A percentile compares a stretch with the other conserved stretches of the same genome.
phyloP scores from a whole-genome alignment of 2,329 filamentous ascomycete species.

The Berkeleyomyces rouxiae region DNA sequence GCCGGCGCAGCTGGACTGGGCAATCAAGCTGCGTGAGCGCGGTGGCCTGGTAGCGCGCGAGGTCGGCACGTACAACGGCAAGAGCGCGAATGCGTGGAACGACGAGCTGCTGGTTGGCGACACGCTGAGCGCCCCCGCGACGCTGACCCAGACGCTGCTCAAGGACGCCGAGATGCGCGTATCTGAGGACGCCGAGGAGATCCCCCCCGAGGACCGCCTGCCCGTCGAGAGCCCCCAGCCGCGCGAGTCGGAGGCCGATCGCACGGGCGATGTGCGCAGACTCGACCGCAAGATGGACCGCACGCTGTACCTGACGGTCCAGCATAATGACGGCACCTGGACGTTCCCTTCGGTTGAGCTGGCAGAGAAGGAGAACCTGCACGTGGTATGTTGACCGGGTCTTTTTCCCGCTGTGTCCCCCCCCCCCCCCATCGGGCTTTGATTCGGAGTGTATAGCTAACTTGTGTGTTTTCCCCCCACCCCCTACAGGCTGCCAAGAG shows the following conservation, averaged over 20 bases:
- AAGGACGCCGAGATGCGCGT: conserved; percentile 55
- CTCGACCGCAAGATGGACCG: conserved; percentile 63
- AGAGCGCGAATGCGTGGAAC: conserved; percentile 61
- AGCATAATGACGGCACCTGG: conserved; percentile 56
- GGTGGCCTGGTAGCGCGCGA: conserved; percentile 61
- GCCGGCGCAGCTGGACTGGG: conserved; percentile 73
- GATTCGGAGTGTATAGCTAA: background rate
- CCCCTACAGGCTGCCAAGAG: conserved; percentile 57
- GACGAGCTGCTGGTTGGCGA: conserved; percentile 75
- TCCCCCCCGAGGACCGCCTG: conserved; percentile 41
- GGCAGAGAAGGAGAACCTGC: conserved; percentile 55
- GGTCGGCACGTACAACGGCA: conserved; percentile 66
- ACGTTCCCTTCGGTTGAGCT: conserved; percentile 63
- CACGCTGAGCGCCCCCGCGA: conserved; percentile 43
- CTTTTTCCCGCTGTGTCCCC: background rate
- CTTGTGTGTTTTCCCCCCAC: conserved; percentile 14
- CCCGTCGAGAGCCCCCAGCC: conserved; percentile 53
- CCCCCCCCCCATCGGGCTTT: background rate
- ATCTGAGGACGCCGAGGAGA: conserved; percentile 42
- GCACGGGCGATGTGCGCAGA: conserved; percentile 54
- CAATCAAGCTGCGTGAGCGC: conserved; percentile 64
- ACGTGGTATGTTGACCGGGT: conserved; percentile 47
- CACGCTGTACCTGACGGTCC: conserved; percentile 78
- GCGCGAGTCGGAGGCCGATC: conserved; percentile 63
- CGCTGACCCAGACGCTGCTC: conserved; percentile 51